A percentile compares a stretch with the other conserved stretches of the same genome.
Evolutionary conservation across 306 rosid species (phyloP).

Genomic region (Ammopiptanthus mongolicus): DNA sequence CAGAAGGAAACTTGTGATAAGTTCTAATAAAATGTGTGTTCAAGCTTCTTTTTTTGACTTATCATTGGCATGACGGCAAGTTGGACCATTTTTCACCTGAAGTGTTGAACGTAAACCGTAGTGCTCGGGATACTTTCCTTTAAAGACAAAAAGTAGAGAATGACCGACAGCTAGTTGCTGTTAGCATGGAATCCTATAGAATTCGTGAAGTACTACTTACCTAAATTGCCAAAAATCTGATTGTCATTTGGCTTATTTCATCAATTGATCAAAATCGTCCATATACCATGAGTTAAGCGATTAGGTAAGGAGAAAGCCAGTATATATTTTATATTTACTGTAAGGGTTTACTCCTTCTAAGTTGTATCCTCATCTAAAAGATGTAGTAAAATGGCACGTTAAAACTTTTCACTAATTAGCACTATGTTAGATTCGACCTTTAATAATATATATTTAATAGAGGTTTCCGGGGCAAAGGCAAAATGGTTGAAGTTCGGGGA

Average conservation of each 20-base stretch:
- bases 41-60: not conserved
- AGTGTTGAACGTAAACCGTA: not conserved
- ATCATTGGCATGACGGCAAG: conserved; percentile 16
- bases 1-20: not conserved
- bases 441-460: too few species aligned
- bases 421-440: too few species aligned
- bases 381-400: too few species aligned
- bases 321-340: too few species aligned
- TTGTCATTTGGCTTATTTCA: not conserved
- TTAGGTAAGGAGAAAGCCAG: too few species aligned
- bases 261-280: not conserved
- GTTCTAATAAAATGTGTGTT: not conserved
- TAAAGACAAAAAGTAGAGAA: conserved; percentile 21
- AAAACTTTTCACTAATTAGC: too few species aligned
- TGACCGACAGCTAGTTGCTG: not conserved
- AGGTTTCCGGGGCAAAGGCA: too few species aligned
- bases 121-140: conserved; percentile 21
- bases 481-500: too few species aligned
- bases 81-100: conserved; percentile 40
- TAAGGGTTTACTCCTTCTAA: too few species aligned
- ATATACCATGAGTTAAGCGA: not conserved
- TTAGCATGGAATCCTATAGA: not conserved
- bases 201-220: not conserved
- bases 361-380: too few species aligned
- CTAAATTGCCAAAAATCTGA: not conserved